Base-by-base conservation (phyloP, 768 basidiomycete genomes). In the Pholiota conissans region DNA sequence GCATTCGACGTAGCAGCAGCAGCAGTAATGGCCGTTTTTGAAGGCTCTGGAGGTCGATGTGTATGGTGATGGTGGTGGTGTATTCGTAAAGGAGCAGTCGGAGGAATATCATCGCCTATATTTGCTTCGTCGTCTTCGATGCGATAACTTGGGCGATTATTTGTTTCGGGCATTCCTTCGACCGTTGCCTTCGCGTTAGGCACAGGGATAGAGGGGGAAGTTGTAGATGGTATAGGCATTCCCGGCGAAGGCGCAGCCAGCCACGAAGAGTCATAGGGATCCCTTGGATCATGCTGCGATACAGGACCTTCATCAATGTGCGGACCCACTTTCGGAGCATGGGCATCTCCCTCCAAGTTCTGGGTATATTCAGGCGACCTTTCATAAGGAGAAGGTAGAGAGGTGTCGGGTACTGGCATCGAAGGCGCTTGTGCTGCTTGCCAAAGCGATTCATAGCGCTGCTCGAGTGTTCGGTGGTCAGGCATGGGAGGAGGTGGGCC, bases 401-500 rank as follows among this genome's bases (percentile, higher is more conserved):
- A 11, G 13, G 61, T 7, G 10, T 56, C 58, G 3, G 63, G 59
- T 18, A 37, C 42, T 11, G 61, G 63, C 59, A 62, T 62, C 3
- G 59, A 37, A 10, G 63, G 61, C 20, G 49, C 46, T 29, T 62
- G 61, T 2, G 63, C 37, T 35, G 61, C 63, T 14, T 57, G 50
- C 61, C 63, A 65, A 13, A 65, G 54, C 3, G 55, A 42, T 45
- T 60, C 59, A 28, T 65, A 65, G 45, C 30, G 30, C 20, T 35
- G 40, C 6, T 34, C 54, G n/a, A 14, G 18, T 20, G 42, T 28
- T 18, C 30, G 55, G 16, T 40, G 57, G 18, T 52, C 50, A 18
- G 61, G 61, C 61, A 62, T 62, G 3, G 52, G 57, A 22, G 62
- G 62, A 40, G 58, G 51, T 18, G 58, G 56, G 14, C 50, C 61